phyloP scores from a whole-genome alignment of 768 basidiomycete species.

The Cubamyces lactineus region DNA sequence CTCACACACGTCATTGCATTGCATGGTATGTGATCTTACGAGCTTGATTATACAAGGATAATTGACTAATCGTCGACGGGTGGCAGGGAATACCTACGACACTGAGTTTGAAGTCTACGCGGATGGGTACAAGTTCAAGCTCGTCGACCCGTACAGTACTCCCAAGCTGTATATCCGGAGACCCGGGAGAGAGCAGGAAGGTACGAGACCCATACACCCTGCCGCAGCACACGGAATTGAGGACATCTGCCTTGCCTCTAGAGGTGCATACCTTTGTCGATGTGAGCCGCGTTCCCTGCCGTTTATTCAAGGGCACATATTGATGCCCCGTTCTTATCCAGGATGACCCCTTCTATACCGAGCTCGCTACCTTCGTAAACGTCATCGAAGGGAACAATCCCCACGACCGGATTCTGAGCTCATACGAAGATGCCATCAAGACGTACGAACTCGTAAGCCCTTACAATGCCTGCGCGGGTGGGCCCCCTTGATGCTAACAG shows the following conservation, averaged over 20 bases:
- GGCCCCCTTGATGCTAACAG: too few relatives aligned
- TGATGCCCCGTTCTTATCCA: background rate
- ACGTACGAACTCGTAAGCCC: constrained; percentile 42
- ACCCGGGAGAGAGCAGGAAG: constrained; percentile 31
- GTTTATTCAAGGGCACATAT: background rate
- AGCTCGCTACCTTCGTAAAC: constrained; percentile 36
- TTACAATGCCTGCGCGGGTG: background rate
- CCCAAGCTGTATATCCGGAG: constrained; percentile 49
- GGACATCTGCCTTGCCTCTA: constrained; percentile 31
- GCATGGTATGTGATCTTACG: constrained; percentile 39
- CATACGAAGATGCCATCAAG: constrained; percentile 45
- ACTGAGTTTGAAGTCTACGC: constrained; percentile 51
- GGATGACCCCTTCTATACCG: constrained; percentile 28
- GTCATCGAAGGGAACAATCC: constrained; percentile 38
- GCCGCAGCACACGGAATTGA: too few relatives aligned
- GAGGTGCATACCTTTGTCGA: constrained; percentile 42
- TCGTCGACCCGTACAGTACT: constrained; percentile 49
- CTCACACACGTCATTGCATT: constrained; percentile 54
- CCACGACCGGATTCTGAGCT: constrained; percentile 38
- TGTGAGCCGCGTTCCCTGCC: constrained; percentile 6
- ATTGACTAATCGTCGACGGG: background rate
- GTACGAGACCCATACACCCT: background rate
- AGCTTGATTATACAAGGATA: background rate
- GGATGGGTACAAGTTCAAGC: constrained; percentile 46
- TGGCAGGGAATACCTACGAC: constrained; percentile 40